Conservation (phyloP, 441 rosid species). For the Melastoma candidum region DNA sequence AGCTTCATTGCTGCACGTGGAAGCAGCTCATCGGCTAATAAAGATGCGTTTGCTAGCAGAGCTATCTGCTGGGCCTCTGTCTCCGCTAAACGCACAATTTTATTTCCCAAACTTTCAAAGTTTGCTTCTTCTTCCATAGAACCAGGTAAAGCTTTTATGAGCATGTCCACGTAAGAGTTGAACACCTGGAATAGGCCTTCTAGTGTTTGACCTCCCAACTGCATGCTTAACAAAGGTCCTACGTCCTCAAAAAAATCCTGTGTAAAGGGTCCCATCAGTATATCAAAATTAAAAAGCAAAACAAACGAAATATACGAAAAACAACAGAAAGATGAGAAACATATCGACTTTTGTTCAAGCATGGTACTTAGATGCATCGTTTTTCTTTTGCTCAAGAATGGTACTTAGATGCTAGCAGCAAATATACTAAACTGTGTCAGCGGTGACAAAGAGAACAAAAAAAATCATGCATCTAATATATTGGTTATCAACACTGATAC, state of each 20-base stretch:
- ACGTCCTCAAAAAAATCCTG: conserved; percentile 99
- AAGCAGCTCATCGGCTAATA: conserved; percentile 91
- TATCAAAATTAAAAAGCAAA: background rate
- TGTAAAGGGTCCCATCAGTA: conserved; percentile 7
- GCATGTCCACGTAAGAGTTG: conserved; percentile 78
- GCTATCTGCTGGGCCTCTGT: conserved; percentile 94
- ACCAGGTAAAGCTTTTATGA: conserved; percentile 89
- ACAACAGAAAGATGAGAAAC: background rate
- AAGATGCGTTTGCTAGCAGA: conserved; percentile 92
- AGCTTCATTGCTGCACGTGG: conserved; percentile 99
- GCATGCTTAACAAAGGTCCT: conserved; percentile 95
- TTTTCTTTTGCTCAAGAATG: no score
- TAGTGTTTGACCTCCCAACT: conserved; percentile 85
- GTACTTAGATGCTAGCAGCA: no score
- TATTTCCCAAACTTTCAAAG: conserved; percentile 70
- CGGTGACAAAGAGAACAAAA: no score
- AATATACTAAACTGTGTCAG: no score
- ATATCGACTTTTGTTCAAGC: no score
- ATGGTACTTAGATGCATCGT: no score
- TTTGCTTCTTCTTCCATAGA: conserved; percentile 80
- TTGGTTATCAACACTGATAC: no score
- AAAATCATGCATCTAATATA: no score
- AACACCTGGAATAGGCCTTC: conserved; percentile 95
- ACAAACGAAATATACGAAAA: background rate
- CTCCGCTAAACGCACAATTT: conserved; percentile 91